Conservation (phyloP, 192 early-diverging fungal genomes). For the Entophlyctis luteolus region DNA sequence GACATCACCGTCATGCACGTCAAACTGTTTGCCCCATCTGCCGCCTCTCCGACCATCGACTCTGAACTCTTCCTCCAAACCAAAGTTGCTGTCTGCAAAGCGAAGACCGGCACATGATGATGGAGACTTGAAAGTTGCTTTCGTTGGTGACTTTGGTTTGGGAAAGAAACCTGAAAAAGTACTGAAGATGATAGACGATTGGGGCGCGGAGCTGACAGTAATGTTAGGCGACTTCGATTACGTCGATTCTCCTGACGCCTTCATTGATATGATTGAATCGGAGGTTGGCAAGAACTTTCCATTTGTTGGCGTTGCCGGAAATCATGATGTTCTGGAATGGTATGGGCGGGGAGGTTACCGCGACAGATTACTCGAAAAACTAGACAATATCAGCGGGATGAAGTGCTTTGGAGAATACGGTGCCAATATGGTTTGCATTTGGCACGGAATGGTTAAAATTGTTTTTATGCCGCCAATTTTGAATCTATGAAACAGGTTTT, state of each 20-base stretch:
- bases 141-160: conserved; percentile 33
- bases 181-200: conserved; percentile 26
- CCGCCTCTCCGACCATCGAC: not conserved
- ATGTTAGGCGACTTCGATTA: conserved; percentile 39
- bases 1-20: not conserved
- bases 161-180: conserved; percentile 22
- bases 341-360: conserved; percentile 30
- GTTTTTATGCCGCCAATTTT: not conserved
- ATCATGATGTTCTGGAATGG: conserved; percentile 40
- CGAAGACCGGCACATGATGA: not conserved
- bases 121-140: conserved; percentile 26
- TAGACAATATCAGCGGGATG: conserved; percentile 1
- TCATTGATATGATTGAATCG: conserved; percentile 20
- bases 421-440: conserved; percentile 28
- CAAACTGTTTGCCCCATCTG: not conserved
- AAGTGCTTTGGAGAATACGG: conserved; percentile 39
- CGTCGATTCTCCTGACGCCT: conserved; percentile 29
- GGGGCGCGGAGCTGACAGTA: conserved; percentile 19
- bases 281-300: conserved; percentile 26
- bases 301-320: conserved; percentile 31
- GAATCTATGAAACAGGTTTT: conserved; percentile 8
- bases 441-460: conserved; percentile 24
- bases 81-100: not conserved
- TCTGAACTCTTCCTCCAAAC: not conserved
- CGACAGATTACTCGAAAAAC: conserved; percentile 13